Conservation (phyloP, 208 protist species). For the Phytomonas francai region DNA sequence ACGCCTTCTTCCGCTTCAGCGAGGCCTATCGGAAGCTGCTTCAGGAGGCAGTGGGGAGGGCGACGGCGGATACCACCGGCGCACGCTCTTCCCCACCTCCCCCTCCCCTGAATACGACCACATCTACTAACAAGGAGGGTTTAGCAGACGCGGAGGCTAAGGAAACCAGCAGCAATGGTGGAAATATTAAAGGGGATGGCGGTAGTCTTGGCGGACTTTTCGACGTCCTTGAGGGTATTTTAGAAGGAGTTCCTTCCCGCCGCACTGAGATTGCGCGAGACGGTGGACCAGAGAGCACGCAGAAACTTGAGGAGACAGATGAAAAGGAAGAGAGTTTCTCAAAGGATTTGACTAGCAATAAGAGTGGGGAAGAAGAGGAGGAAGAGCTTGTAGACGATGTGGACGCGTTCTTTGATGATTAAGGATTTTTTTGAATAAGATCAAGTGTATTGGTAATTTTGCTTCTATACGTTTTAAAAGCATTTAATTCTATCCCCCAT, state of each 20-base stretch:
- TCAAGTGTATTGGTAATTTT: neutral
- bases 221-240: neutral
- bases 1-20: constrained; percentile 79
- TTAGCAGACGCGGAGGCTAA: constrained; percentile 1
- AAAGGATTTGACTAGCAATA: constrained; percentile 6
- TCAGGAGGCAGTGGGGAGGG: constrained; percentile 10
- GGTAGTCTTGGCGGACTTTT: neutral
- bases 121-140: neutral
- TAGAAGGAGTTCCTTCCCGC: neutral
- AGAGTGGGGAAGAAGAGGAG: constrained; percentile 8
- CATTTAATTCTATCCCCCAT: neutral
- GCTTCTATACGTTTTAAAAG: neutral
- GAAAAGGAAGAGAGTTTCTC: neutral
- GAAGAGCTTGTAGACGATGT: constrained; percentile 34
- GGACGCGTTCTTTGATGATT: constrained; percentile 47
- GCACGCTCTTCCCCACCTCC: neutral
- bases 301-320: neutral
- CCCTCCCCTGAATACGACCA: neutral
- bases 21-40: constrained; percentile 45
- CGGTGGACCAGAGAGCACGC: neutral
- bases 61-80: neutral
- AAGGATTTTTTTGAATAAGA: constrained; percentile 15
- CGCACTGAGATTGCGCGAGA: neutral
- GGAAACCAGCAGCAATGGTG: neutral
- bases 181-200: neutral